Base-by-base conservation (phyloP, 2,329 filamentous ascomycete species). In the Dactylellina leptospora region DNA sequence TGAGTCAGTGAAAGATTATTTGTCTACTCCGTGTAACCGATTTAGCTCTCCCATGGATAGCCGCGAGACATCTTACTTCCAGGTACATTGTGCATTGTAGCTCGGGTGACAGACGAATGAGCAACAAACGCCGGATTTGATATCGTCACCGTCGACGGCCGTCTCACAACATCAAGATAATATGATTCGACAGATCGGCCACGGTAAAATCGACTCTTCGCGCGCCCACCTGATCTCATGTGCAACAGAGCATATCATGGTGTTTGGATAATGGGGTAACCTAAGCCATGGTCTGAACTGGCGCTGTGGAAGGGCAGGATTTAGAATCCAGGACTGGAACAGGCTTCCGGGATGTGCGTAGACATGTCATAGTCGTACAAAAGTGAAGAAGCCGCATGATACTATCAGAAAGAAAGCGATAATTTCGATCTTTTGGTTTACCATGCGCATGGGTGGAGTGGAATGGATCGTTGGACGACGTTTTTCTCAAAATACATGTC, bases 11-110 rank as follows among this genome's bases (percentile, higher is more conserved):
- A 13, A 33, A 22, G 23, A n/a, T 18, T 16, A 18, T 16, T 27
- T 48, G 22, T 6, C 23, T 6, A 45, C 13, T 38, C 42, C 47
- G 36, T n/a, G n/a, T n/a, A n/a, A n/a, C n/a, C n/a, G n/a, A n/a
- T n/a, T n/a, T 44, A 23, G 42, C 28, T 36, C 53, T 48, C 18
- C 68, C 68, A 72, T 72, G 53, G 33, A 72, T 72, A 72, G 51
- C 68, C 68, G 68, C 53, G 68, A 72, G 59, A 72, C 68, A 72
- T 9, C 20, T 8, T 10, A 16, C 9, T 36, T 48, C 20, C 27
- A 56, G 33, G 10, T n/a, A n/a, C 23, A 42, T 10, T 58, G 23
- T 20, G 25, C 18, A 45, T 25, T 5, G 11, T 23, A 47, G 28
- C n/a, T n/a, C n/a, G n/a, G n/a, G n/a, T n/a, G n/a, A 25, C 16